phyloP scores from a whole-genome alignment of 768 basidiomycete genomes.

The Serpula lacrymans region DNA sequence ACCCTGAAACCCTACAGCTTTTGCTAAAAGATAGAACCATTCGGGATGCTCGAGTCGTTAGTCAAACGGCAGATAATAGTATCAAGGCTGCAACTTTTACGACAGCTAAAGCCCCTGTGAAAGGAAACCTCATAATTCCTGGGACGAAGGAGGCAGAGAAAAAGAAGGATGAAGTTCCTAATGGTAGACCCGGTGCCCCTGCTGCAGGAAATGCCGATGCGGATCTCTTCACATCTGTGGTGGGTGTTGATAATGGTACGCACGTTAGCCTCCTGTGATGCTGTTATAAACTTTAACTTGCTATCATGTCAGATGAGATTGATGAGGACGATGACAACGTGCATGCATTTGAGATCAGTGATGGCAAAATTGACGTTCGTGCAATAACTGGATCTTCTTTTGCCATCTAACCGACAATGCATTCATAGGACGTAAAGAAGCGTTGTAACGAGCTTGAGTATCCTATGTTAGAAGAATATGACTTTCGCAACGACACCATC shows the following conservation, averaged over 20 bases:
- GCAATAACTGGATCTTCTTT: conserved; percentile 5
- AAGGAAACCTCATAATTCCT: conserved; percentile 81
- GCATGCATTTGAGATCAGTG: conserved; percentile 94
- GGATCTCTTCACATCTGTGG: conserved; percentile 93
- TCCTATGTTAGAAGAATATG: conserved; percentile 98
- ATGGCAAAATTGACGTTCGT: conserved; percentile 86
- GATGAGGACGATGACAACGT: conserved; percentile 98
- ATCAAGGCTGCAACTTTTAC: conserved; percentile 77
- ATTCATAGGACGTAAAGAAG: conserved; percentile 82
- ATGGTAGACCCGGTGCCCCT: conserved; percentile 25
- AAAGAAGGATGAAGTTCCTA: conserved; percentile 58
- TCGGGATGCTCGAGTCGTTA: conserved; percentile 75
- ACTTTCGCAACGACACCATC: conserved; percentile 94
- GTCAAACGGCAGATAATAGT: conserved; percentile 66
- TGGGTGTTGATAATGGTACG: conserved; percentile 86
- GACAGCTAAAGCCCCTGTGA: conserved; percentile 76
- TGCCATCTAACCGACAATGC: too few relatives aligned
- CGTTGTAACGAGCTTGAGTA: conserved; percentile 96
- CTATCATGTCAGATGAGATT: conserved; percentile 70
- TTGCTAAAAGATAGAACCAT: conserved; percentile 86
- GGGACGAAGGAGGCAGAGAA: conserved; percentile 76
- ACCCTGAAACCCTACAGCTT: conserved; percentile 88
- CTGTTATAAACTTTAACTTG: conserved; percentile 2
- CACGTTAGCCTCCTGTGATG: conserved; percentile 6
- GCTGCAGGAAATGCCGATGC: conserved; percentile 45